Evolutionary conservation across 2,329 filamentous ascomycete genomes (phyloP).

Genomic region (Phyllosticta citriasiana): DNA sequence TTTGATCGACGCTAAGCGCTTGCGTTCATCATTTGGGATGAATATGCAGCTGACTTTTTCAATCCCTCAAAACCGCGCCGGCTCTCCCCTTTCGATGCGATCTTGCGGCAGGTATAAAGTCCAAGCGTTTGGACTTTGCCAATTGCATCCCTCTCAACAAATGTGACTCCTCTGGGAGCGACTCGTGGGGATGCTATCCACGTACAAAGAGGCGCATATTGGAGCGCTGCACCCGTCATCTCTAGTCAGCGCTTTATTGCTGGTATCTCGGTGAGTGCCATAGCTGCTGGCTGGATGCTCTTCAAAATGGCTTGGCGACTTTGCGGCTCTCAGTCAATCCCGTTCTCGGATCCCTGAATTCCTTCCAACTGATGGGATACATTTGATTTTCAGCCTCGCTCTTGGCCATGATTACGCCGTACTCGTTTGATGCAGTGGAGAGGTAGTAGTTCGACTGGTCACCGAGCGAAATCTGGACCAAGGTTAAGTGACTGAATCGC

Average conservation of each 20-base stretch:
- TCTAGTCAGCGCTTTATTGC: neutral
- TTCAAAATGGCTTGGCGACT: slow-evolving; percentile 87
- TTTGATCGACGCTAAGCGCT: too few relatives aligned
- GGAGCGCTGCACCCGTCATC: neutral
- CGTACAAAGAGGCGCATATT: too few relatives aligned
- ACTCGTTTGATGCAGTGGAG: slow-evolving; percentile 81
- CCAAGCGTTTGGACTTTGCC: too few relatives aligned
- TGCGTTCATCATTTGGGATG: too few relatives aligned
- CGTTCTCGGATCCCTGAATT: slow-evolving; percentile 77
- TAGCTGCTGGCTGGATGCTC: neutral
- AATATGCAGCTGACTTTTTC: too few relatives aligned
- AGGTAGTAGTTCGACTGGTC: slow-evolving; percentile 94
- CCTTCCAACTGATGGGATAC: slow-evolving; percentile 91
- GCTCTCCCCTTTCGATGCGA: too few relatives aligned
- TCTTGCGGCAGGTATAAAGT: too few relatives aligned
- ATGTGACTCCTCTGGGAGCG: too few relatives aligned
- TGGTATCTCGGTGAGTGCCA: neutral
- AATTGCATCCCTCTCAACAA: too few relatives aligned
- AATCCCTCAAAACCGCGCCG: too few relatives aligned
- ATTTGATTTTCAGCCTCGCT: slow-evolving; percentile 83
- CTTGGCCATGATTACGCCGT: slow-evolving; percentile 87
- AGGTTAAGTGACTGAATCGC: neutral
- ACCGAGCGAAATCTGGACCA: slow-evolving; percentile 64
- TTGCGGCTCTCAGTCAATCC: slow-evolving; percentile 72
- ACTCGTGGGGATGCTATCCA: too few relatives aligned